These are phyloP conservation scores for Neurospora sp. DNA, from an alignment of 495 filamentous ascomycete genomes.

Conservation along the genomic window DNA sequence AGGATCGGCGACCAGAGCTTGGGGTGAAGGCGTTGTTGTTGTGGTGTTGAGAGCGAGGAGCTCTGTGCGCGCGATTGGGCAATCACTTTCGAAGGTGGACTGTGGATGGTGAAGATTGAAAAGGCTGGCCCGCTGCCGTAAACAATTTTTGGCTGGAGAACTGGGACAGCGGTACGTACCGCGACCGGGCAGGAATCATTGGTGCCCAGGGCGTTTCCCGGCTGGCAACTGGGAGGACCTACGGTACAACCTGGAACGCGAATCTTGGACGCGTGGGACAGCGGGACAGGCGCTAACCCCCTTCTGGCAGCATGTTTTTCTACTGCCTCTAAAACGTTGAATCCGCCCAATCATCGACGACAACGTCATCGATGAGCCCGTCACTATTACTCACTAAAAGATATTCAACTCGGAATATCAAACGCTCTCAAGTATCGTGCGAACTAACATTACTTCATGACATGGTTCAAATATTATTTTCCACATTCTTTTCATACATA, in stretches of 20 bases:
- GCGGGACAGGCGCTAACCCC: not conserved
- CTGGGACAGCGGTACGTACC: not conserved
- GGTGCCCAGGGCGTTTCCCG: constrained; percentile 4
- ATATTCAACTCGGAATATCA: not conserved
- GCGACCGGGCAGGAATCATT: constrained; percentile 16
- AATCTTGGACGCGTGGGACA: not conserved
- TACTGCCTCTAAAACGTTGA: not conserved
- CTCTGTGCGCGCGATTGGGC: not conserved
- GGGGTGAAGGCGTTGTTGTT: constrained; percentile 1
- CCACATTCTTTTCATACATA: not conserved
- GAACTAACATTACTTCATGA: not conserved
- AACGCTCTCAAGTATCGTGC: not conserved
- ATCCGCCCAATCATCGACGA: not conserved
- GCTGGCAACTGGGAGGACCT: not conserved
- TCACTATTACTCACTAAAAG: too few relatives aligned
- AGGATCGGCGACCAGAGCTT: not conserved
- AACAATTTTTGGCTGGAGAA: constrained; percentile 25
- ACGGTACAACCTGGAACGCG: too few relatives aligned
- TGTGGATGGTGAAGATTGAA: constrained; percentile 3
- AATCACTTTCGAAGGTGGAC: not conserved
- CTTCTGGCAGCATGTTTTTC: not conserved
- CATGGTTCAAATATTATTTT: not conserved
- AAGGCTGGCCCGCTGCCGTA: constrained; percentile 15
- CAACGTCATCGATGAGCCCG: not conserved
- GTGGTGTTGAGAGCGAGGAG: constrained; percentile 6